Base-by-base conservation (phyloP, 139 green algal species). In the Chara braunii region DNA sequence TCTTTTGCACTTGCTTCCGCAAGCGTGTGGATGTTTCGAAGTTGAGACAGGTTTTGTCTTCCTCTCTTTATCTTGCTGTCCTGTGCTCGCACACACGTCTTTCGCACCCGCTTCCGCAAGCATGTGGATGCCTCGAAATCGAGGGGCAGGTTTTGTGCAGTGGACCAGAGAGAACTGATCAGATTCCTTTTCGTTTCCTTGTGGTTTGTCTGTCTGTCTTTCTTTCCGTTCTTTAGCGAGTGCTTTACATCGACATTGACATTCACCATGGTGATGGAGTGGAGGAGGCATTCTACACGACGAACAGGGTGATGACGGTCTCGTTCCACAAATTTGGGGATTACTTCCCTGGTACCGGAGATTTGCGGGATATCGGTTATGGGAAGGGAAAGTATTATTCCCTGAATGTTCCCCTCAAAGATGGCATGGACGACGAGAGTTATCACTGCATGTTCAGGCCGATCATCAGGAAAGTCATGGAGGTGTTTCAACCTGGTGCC, bases 251-350 rank as follows among this genome's bases (percentile, higher is more conserved):
- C 26, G 88, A 95, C 68, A 95, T 95, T 63, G 89, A 95, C 72
- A 96, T 98, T 70, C 92, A 98, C 72, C 92, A 97, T 64, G 92
- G 92, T 14, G 92, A 99, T 68, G 92, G 92, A 12, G 93, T 99
- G 60, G 93, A 99, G 78, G 92, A 99, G 80, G 92, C 92, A 0
- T 98, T 99, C 64, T 98, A 98, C 82, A 81, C 87, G 5, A 99
- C 93, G 3, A 90, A 99, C 73, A 79, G 92, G 18, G 89, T 95
- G 52, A 95, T 95, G 89, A 90, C 86, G 0, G 75, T 86, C 2
- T 88, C 76, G 23, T 98, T 98, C 75, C 92, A 94, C 72, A 94
- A 96, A 78, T 97, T 95, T 57, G 92, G 92, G 28, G 92, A 99
- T 76, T 97, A 95, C 77, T 97, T 97, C 74, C 92, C 92, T 0